Evolutionary conservation across 2,329 filamentous ascomycete species (phyloP).

Genomic region (Cadophora sp.): DNA sequence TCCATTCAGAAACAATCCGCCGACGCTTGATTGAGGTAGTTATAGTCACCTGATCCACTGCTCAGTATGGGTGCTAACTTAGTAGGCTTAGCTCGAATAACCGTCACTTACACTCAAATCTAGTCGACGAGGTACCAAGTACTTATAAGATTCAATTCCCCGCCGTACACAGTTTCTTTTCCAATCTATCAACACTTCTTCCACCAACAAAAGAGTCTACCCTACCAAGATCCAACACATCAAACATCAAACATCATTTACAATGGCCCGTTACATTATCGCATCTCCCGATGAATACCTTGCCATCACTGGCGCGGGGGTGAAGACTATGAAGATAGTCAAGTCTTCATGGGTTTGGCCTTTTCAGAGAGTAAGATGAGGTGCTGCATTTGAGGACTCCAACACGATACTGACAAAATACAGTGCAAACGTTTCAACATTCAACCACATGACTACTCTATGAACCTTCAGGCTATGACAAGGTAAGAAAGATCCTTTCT

Average conservation of each 20-base stretch:
- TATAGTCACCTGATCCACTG: constrained; percentile 1
- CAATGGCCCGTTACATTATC: constrained; percentile 66
- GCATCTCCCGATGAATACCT: constrained; percentile 84
- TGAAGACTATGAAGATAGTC: constrained; percentile 76
- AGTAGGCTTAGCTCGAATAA: constrained; percentile 9
- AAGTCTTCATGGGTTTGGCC: constrained; percentile 79
- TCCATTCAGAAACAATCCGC: constrained; percentile 1
- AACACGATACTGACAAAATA: constrained; percentile 23
- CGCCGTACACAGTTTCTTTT: neutral
- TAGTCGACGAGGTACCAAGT: neutral
- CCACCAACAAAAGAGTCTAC: neutral
- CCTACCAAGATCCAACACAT: constrained; percentile 12
- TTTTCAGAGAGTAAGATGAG: constrained; percentile 64
- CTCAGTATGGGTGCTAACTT: neutral
- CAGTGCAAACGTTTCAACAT: constrained; percentile 53
- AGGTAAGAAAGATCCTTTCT: too few relatives aligned
- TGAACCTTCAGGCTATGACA: constrained; percentile 88
- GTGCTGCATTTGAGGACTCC: neutral
- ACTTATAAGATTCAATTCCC: neutral
- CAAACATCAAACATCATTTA: constrained; percentile 33
- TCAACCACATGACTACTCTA: constrained; percentile 81
- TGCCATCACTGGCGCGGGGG: constrained; percentile 81
- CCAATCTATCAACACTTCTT: neutral
- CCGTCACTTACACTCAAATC: neutral
- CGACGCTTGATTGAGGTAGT: neutral